phyloP scores from a whole-genome alignment of 2,329 filamentous ascomycete species.

The Fusarium nurragi region DNA sequence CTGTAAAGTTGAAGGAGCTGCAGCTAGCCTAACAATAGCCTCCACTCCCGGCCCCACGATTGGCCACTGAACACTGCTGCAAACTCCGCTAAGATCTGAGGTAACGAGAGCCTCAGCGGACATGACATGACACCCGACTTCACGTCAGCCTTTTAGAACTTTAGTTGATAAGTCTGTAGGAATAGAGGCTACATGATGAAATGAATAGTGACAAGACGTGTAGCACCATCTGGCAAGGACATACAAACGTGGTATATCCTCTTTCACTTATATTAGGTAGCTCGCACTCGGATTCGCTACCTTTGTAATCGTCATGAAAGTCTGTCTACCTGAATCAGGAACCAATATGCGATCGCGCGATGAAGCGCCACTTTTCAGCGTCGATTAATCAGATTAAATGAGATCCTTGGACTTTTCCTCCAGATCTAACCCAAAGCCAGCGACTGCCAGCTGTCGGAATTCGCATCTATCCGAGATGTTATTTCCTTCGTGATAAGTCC shows the following conservation, averaged over 20 bases:
- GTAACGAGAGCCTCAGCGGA: slow-evolving; percentile 2
- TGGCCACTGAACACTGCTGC: neutral
- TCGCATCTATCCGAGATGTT: slow-evolving; percentile 23
- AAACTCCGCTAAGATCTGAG: neutral
- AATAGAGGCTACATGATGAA: neutral
- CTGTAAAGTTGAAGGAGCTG: slow-evolving; percentile 19
- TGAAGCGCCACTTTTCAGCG: slow-evolving; percentile 2
- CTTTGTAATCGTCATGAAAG: slow-evolving; percentile 27
- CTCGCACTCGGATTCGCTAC: slow-evolving; percentile 21
- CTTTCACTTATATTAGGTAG: neutral
- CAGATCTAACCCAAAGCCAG: neutral
- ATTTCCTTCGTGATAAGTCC: slow-evolving; percentile 15
- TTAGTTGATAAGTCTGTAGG: neutral
- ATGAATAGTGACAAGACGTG: neutral
- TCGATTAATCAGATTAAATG: slow-evolving; percentile 10
- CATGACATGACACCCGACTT: too few species aligned
- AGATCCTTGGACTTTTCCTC: slow-evolving; percentile 5
- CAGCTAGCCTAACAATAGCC: neutral
- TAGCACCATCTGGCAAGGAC: too few species aligned
- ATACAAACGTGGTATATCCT: neutral
- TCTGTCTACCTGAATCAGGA: neutral
- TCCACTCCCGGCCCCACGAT: slow-evolving; percentile 15
- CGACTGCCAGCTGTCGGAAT: slow-evolving; percentile 10
- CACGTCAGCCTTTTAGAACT: neutral
- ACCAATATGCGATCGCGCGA: neutral